These are phyloP conservation scores for Dactylellina drechsleri DNA, from an alignment of 2,329 filamentous ascomycete species.

Conservation along the genomic window DNA sequence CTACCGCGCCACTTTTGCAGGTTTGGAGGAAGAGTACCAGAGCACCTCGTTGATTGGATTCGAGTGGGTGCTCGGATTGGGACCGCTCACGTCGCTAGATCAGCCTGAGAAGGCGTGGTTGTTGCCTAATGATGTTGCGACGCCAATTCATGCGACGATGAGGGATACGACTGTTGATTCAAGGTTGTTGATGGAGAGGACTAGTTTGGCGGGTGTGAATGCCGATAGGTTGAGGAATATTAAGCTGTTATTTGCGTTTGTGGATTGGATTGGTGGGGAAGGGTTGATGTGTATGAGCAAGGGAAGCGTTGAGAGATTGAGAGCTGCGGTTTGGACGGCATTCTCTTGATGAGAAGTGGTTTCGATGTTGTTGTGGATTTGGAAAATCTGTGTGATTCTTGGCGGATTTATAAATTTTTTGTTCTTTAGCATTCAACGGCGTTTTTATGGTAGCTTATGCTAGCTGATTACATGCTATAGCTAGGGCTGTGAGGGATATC, in stretches of 20 bases:
- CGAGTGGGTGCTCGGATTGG: conserved; percentile 78
- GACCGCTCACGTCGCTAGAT: conserved; percentile 67
- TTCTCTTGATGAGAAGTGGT: conserved; percentile 44
- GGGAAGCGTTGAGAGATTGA: conserved; percentile 69
- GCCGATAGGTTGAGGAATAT: conserved; percentile 72
- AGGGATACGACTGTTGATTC: conserved; percentile 75
- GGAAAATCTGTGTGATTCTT: no score
- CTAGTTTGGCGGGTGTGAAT: conserved; percentile 64
- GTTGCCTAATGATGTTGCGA: conserved; percentile 67
- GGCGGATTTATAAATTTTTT: neutral
- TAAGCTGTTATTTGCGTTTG: conserved; percentile 73
- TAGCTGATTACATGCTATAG: no score
- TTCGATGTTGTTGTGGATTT: no score
- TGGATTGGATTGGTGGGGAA: conserved; percentile 65
- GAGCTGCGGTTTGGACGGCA: conserved; percentile 65
- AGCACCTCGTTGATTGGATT: conserved; percentile 66
- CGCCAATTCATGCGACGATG: conserved; percentile 65
- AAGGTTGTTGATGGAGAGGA: conserved; percentile 72
- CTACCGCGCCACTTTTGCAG: conserved; percentile 80
- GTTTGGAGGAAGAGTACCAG: conserved; percentile 72
- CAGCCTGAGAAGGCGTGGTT: conserved; percentile 74
- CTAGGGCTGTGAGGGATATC: no score
- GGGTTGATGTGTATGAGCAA: conserved; percentile 68
- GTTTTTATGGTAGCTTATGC: neutral
- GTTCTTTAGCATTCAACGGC: neutral